Percentiles rank a stretch among this genome's conserved stretches.
Evolutionary conservation across 2,329 filamentous ascomycete species (phyloP).

Genomic region (Claviceps pazoutovae): DNA sequence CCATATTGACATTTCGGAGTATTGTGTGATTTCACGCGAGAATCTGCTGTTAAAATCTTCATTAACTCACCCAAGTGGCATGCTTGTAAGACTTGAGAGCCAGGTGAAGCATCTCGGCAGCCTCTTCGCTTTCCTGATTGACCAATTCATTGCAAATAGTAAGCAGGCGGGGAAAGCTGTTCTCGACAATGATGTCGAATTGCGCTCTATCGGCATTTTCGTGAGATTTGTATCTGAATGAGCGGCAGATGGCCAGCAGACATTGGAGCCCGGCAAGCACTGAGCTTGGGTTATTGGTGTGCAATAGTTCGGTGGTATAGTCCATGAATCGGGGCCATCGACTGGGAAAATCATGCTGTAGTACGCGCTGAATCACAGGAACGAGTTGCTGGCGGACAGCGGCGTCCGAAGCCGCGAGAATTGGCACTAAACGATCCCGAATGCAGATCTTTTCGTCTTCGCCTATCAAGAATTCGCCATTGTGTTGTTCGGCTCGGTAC

Average conservation of each 20-base stretch:
- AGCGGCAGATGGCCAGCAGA: conserved; percentile 82
- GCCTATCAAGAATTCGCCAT: conserved; percentile 59
- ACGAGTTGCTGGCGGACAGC: conserved; percentile 86
- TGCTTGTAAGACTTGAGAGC: conserved; percentile 97
- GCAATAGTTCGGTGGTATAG: conserved; percentile 77
- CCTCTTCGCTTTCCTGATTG: conserved; percentile 82
- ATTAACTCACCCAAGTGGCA: conserved; percentile 63
- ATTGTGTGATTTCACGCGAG: too few relatives aligned
- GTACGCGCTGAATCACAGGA: conserved; percentile 86
- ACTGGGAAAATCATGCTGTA: conserved; percentile 88
- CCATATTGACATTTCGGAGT: background rate
- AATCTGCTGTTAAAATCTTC: too few relatives aligned
- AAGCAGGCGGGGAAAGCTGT: conserved; percentile 77
- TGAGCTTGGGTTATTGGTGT: conserved; percentile 70
- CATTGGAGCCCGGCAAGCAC: conserved; percentile 92
- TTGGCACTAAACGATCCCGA: conserved; percentile 74
- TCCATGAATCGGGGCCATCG: conserved; percentile 93
- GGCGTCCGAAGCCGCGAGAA: conserved; percentile 67
- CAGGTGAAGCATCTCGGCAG: conserved; percentile 89
- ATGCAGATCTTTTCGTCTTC: conserved; percentile 84
- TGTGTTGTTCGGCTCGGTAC: conserved; percentile 62
- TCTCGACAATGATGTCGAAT: conserved; percentile 87
- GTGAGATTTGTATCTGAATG: conserved; percentile 80
- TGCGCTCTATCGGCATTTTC: conserved; percentile 66
- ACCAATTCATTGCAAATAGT: conserved; percentile 79